These are phyloP conservation scores for Pythium pyrilobum DNA, from an alignment of 352 stramenopile species.

Conservation along the genomic window DNA sequence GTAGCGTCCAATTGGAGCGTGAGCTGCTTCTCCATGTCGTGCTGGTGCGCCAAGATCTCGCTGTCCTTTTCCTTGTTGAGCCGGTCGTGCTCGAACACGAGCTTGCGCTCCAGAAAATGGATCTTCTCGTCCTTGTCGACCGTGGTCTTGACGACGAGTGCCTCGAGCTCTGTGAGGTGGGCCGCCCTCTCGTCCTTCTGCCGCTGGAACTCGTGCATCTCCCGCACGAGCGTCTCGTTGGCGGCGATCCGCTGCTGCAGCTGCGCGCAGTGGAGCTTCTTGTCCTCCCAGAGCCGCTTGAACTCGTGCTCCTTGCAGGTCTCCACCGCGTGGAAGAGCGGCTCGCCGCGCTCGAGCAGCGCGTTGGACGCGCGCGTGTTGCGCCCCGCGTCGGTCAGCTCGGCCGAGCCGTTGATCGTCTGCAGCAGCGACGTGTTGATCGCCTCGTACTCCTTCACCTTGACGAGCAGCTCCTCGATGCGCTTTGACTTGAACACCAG, in stretches of 20 bases:
- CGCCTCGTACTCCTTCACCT: slow-evolving; percentile 40
- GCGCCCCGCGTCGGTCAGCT: slow-evolving; percentile 7
- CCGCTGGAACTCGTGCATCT: slow-evolving; percentile 30
- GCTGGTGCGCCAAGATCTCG: slow-evolving; percentile 34
- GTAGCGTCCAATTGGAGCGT: slow-evolving; percentile 50
- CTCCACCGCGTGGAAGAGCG: slow-evolving; percentile 50
- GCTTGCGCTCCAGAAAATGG: slow-evolving; percentile 45
- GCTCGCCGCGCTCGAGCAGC: slow-evolving; percentile 30
- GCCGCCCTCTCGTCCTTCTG: slow-evolving; percentile 31
- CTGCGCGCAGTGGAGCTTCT: slow-evolving; percentile 25
- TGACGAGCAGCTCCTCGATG: slow-evolving; percentile 51
- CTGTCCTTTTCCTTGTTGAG: slow-evolving; percentile 45
- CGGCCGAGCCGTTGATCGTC: slow-evolving; percentile 31
- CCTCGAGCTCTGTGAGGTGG: slow-evolving; percentile 28
- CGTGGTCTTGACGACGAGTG: slow-evolving; percentile 14
- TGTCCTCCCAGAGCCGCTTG: slow-evolving; percentile 43
- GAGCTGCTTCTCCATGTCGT: slow-evolving; percentile 46
- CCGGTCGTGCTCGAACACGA: slow-evolving; percentile 55
- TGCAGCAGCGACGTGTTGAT: slow-evolving; percentile 46
- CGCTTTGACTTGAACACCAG: slow-evolving; percentile 62
- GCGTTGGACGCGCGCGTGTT: slow-evolving; percentile 33
- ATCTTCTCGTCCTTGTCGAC: slow-evolving; percentile 41
- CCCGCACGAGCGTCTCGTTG: slow-evolving; percentile 27
- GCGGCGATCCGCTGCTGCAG: slow-evolving; percentile 25
- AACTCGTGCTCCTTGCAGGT: slow-evolving; percentile 57